phyloP scores from a whole-genome alignment of 1,139 yeast species.

The Diutina catenulata region DNA sequence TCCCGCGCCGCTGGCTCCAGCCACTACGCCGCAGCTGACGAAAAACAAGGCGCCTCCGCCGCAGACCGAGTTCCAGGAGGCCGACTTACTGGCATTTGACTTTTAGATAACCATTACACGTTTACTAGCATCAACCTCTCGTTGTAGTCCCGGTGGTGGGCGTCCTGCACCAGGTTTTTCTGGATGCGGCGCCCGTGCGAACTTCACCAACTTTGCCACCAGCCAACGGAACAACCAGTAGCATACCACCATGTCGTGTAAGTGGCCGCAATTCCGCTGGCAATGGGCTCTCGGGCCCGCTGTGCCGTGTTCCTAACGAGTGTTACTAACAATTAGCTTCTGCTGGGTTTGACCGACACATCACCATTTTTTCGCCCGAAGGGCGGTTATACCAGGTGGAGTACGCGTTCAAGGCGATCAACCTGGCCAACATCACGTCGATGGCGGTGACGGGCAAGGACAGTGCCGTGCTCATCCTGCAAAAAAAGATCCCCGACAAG shows the following conservation, averaged over 20 bases:
- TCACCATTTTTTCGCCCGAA: conserved; percentile 96
- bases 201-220: too few species aligned
- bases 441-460: conserved; percentile 81
- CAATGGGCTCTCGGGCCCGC: too few species aligned
- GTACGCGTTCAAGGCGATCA: conserved; percentile 95
- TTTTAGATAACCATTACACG: too few species aligned
- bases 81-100: conserved; percentile 56
- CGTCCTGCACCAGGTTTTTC: too few species aligned
- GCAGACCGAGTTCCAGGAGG: conserved; percentile 49
- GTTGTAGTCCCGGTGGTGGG: too few species aligned
- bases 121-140: too few species aligned
- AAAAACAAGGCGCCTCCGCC: conserved; percentile 31
- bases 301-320: too few species aligned
- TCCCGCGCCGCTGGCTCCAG: conserved; percentile 6
- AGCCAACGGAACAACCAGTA: too few species aligned
- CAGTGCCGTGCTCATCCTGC: conserved; percentile 84
- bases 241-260: too few species aligned
- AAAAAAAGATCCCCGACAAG: conserved; percentile 94
- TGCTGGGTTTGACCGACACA: conserved; percentile 97
- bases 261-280: too few species aligned
- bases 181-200: too few species aligned
- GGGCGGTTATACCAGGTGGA: conserved; percentile 96
- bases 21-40: conserved; percentile 8
- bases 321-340: conserved; percentile 27
- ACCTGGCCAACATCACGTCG: conserved; percentile 82